phyloP scores from a whole-genome alignment of 75 land plant species.

The Pinus taeda region DNA sequence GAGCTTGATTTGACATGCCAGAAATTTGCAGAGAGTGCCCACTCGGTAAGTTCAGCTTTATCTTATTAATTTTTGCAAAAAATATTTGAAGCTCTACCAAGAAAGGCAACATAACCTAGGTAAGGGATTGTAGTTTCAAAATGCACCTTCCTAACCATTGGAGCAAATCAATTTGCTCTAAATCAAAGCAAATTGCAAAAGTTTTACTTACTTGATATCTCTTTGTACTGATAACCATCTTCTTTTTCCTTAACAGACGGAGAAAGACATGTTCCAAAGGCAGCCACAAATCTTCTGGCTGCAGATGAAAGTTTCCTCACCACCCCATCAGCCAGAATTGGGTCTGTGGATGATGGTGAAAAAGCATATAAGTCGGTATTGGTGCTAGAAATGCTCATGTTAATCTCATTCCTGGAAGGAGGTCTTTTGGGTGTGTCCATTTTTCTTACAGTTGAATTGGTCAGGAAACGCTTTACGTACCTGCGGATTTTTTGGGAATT shows the following conservation, averaged over 20 bases:
- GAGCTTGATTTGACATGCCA: background rate
- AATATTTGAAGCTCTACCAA: no score
- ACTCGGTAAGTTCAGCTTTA: background rate
- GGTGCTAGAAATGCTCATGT: background rate
- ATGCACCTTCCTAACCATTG: background rate
- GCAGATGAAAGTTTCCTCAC: background rate
- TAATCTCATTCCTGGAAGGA: background rate
- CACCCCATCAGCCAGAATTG: background rate
- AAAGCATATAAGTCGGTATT: background rate
- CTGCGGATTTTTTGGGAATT: no score
- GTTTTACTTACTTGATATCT: constrained; percentile 8
- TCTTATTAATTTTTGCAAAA: background rate
- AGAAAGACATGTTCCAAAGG: background rate
- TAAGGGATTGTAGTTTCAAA: background rate
- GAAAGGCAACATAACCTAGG: background rate
- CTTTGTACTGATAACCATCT: background rate
- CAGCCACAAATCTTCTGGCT: constrained; percentile 3
- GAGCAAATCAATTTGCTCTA: background rate
- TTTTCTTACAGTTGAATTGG: background rate
- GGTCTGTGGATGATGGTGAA: background rate
- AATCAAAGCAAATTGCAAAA: background rate
- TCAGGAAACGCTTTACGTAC: background rate
- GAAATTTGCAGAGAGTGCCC: background rate
- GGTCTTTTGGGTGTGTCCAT: background rate
- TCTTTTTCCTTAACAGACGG: background rate